Base-by-base conservation (phyloP, 306 rosid genomes). In the Pyrus bretschneideri region DNA sequence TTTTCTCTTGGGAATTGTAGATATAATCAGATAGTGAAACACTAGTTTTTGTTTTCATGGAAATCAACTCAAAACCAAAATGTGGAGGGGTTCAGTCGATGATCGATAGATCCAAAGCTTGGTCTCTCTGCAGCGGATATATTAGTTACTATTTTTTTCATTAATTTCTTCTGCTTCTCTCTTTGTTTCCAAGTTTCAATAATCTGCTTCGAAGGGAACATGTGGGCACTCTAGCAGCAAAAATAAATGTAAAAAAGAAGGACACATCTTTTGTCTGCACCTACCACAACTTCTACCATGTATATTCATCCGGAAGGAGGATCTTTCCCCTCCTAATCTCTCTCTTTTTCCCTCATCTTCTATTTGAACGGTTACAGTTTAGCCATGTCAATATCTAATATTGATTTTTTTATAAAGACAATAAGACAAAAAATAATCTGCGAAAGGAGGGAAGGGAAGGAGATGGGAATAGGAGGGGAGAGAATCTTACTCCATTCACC, bases 151-250 rank as follows among this genome's bases (percentile, higher is more conserved):
- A 35, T 67, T 19, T 33, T 27, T 76, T 6, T 61, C 19, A 5
- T 14, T 68, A 54, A 65, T 79, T 76, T 81, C 60, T 67, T 49
- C 55, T 15, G 21, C 45, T 38, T 30, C 23, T 62, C 57, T 35
- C 21, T 38, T 38, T 25, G 23, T 49, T 45, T 63, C 33, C 67
- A 44, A 59, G 46, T 84, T 76, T 57, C 76, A 23, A 27, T 74
- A 76, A 75, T 85, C 81, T 83, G 60, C 80, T 70, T 78, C 78
- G n/a, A 59, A 76, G 73, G 84, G 79, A 80, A 86, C 90, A 84
- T 79, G 90, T 86, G 86, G 87, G 82, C 79, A 69, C 90, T 81
- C 78, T 77, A 59, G 72, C 82, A 76, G 77, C 85, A 73, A 76
- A 57, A 71, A 40, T 60, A 74, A 67, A 84, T 65, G 52, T 70